Percentiles rank a stretch among this genome's conserved stretches.
Evolutionary conservation across 768 basidiomycete species (phyloP).

Genomic region (Phaeolepiota aurea): DNA sequence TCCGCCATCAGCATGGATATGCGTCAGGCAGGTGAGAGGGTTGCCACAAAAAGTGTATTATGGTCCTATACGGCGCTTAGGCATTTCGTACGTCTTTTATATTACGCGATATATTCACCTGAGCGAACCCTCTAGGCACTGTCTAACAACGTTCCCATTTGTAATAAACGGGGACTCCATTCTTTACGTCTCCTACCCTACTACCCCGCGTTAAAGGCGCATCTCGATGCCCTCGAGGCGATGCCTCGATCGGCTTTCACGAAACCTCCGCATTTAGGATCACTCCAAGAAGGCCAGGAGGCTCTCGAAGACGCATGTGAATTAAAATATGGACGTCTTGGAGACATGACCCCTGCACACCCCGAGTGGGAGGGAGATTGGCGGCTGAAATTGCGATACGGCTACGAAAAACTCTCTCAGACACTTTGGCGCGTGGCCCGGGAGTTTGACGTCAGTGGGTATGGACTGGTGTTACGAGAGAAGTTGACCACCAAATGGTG

Average conservation of each 20-base stretch:
- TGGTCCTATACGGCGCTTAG: slow-evolving; percentile 75
- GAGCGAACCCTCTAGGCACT: slow-evolving; percentile 38
- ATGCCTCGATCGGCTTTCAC: slow-evolving; percentile 48
- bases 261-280: slow-evolving; percentile 59
- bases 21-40: slow-evolving; percentile 68
- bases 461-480: slow-evolving; percentile 60
- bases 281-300: slow-evolving; percentile 47
- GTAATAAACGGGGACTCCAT: slow-evolving; percentile 56
- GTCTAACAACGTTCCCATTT: slow-evolving; percentile 62
- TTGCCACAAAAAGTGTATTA: slow-evolving; percentile 71
- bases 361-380: slow-evolving; percentile 49
- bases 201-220: slow-evolving; percentile 48
- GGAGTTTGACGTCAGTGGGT: slow-evolving; percentile 68
- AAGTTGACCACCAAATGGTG: slow-evolving; percentile 74
- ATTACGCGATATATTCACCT: slow-evolving; percentile 7
- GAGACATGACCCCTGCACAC: slow-evolving; percentile 21
- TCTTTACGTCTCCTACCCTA: slow-evolving; percentile 58
- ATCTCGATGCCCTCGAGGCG: slow-evolving; percentile 54
- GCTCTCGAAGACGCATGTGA: slow-evolving; percentile 62
- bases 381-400: slow-evolving; percentile 48
- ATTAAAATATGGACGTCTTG: slow-evolving; percentile 37
- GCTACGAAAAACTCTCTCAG: slow-evolving; percentile 57
- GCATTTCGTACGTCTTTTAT: slow-evolving; percentile 51
- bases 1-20: slow-evolving; percentile 68
- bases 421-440: slow-evolving; percentile 63